A percentile compares a stretch with the other conserved stretches of the same genome.
These are phyloP conservation scores for Cyclotella kingstonii DNA, from an alignment of 108 stramenopile species.

Conservation along the genomic window DNA sequence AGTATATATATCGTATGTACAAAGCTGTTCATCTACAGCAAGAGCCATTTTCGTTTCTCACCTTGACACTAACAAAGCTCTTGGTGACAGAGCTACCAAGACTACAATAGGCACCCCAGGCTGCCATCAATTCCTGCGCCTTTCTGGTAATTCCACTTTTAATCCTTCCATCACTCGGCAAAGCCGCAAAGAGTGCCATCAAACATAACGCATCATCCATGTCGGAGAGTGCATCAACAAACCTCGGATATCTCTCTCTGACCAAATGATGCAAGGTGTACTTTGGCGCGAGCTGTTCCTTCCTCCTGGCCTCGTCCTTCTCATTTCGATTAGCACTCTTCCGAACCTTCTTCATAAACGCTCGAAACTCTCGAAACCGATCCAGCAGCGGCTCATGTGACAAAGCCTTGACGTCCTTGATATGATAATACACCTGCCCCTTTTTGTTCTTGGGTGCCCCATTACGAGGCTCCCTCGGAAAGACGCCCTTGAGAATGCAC, in stretches of 20 bases:
- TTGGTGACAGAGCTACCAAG: slow-evolving; percentile 86
- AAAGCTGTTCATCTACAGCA: too few species aligned
- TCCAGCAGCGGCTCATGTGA: slow-evolving; percentile 96
- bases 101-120: slow-evolving; percentile 94
- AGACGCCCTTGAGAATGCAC: slow-evolving; percentile 99
- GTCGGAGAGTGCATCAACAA: slow-evolving; percentile 93
- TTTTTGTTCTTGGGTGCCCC: slow-evolving; percentile 88
- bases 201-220: slow-evolving; percentile 97
- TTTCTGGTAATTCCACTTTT: slow-evolving; percentile 75
- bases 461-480: slow-evolving; percentile 92
- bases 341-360: slow-evolving; percentile 93
- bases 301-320: slow-evolving; percentile 84
- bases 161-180: slow-evolving; percentile 77
- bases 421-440: slow-evolving; percentile 94
- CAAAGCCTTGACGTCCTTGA: slow-evolving; percentile 95
- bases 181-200: slow-evolving; percentile 90
- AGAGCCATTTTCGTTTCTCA: too few species aligned
- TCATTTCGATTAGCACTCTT: slow-evolving; percentile 79
- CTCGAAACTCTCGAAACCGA: slow-evolving; percentile 94
- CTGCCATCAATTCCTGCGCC: slow-evolving; percentile 78
- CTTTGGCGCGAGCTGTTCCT: slow-evolving; percentile 72
- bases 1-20: too few species aligned
- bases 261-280: slow-evolving; percentile 97
- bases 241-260: slow-evolving; percentile 97
- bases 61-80: slow-evolving; percentile 97